A percentile compares a stretch with the other conserved stretches of the same genome.
phyloP scores from a whole-genome alignment of 2,329 filamentous ascomycete species.

The Didymella exigua region DNA sequence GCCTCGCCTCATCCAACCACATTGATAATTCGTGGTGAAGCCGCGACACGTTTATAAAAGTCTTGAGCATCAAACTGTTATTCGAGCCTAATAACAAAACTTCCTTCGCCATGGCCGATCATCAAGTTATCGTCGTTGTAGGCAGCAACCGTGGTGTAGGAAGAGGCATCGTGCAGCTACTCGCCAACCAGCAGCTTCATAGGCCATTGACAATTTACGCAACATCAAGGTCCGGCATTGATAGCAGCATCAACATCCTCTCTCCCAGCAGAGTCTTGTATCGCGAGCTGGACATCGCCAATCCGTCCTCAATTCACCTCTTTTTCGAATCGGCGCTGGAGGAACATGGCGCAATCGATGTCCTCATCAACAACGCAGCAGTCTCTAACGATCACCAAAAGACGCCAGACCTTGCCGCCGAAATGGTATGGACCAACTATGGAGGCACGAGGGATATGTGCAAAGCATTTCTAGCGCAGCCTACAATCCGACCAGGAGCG shows the following conservation, averaged over 20 bases:
- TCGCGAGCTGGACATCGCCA: conserved; percentile 18
- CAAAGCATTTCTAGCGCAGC: conserved; percentile 15
- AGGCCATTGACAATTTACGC: conserved; percentile 25
- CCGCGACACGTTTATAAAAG: neutral
- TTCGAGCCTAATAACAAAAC: neutral
- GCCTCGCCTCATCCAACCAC: neutral
- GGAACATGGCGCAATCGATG: conserved; percentile 15
- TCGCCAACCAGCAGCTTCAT: conserved; percentile 17
- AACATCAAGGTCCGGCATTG: conserved; percentile 20
- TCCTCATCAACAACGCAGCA: conserved; percentile 30
- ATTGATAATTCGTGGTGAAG: neutral
- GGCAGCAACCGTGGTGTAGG: conserved; percentile 26
- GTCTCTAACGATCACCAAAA: conserved; percentile 19
- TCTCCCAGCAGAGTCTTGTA: conserved; percentile 18
- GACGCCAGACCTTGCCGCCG: conserved; percentile 10
- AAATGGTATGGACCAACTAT: conserved; percentile 24
- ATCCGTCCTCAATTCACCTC: conserved; percentile 15
- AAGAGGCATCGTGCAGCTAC: conserved; percentile 24
- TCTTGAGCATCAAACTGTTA: no score
- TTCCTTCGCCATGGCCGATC: conserved; percentile 11
- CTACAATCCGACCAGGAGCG: conserved; percentile 10
- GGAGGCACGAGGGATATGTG: conserved; percentile 23
- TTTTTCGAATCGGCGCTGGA: conserved; percentile 15
- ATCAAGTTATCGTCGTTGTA: conserved; percentile 24
- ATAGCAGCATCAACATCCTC: conserved; percentile 3